Evolutionary conservation across 1,284 basidiomycete species (phyloP).

Genomic region (Puccinia novopanici): DNA sequence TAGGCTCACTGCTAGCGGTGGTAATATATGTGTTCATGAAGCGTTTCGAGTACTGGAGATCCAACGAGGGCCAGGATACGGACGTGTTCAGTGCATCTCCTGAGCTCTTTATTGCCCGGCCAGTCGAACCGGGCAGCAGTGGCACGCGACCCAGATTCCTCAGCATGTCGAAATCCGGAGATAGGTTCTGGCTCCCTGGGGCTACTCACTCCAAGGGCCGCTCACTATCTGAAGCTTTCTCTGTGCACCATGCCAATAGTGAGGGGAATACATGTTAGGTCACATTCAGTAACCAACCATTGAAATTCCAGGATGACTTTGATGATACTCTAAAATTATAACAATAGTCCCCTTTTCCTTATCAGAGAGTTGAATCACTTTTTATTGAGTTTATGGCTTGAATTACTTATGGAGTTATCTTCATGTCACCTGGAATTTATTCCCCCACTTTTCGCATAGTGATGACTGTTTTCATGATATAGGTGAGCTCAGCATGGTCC

Average conservation of each 20-base stretch:
- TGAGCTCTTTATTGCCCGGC: conserved; percentile 35
- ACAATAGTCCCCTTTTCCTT: too few relatives aligned
- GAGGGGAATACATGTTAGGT: too few relatives aligned
- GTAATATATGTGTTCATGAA: conserved; percentile 44
- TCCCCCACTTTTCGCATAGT: too few relatives aligned
- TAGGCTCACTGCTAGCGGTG: conserved; percentile 42
- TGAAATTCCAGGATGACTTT: too few relatives aligned
- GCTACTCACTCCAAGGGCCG: neutral
- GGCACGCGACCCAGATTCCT: neutral
- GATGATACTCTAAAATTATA: too few relatives aligned
- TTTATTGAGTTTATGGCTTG: too few relatives aligned
- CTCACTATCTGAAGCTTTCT: neutral
- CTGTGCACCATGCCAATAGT: too few relatives aligned
- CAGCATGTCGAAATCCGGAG: conserved; percentile 15
- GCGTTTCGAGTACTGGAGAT: conserved; percentile 40
- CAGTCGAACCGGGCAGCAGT: neutral
- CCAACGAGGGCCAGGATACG: conserved; percentile 46
- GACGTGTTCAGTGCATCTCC: conserved; percentile 40
- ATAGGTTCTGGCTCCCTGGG: conserved; percentile 4
- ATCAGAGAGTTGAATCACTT: too few relatives aligned
- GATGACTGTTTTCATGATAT: too few relatives aligned
- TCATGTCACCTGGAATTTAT: too few relatives aligned
- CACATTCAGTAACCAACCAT: too few relatives aligned
- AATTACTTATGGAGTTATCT: too few relatives aligned
- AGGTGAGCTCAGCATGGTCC: neutral